A percentile compares a stretch with the other conserved stretches of the same genome.
Conservation (phyloP, 306 rosid genomes). For the Fagus crenata region DNA sequence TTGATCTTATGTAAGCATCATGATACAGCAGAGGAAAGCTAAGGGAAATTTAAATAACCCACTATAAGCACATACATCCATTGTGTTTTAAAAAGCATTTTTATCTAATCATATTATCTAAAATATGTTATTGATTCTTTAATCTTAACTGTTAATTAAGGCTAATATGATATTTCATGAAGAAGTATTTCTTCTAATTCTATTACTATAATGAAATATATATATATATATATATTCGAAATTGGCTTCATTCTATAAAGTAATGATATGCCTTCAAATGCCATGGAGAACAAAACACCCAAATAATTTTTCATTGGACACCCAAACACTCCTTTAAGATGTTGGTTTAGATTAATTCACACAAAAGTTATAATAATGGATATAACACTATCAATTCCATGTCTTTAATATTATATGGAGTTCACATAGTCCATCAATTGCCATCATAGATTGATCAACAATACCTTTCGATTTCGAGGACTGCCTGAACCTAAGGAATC, state of each 20-base stretch:
- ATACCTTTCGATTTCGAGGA: conserved; percentile 49
- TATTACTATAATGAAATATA: background rate
- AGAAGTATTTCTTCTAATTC: background rate
- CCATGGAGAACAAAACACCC: background rate
- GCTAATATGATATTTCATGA: background rate
- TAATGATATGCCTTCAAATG: background rate
- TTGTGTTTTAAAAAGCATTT: conserved; percentile 5
- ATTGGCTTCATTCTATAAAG: background rate
- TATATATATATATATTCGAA: background rate
- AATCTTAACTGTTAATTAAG: background rate
- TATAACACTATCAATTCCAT: conserved; percentile 2
- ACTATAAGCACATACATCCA: background rate
- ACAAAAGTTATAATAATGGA: background rate
- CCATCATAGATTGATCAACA: conserved; percentile 8
- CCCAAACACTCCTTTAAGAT: background rate
- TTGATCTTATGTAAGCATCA: conserved; percentile 11
- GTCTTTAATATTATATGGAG: conserved; percentile 14
- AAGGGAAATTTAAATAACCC: background rate
- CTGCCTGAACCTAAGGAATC: conserved; percentile 45
- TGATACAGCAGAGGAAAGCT: conserved; percentile 9
- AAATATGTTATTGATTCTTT: background rate
- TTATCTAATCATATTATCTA: background rate
- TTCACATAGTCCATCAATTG: conserved; percentile 1
- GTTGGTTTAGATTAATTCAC: background rate
- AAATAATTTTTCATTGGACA: background rate